phyloP scores from a whole-genome alignment of 202 grass and related monocot genomes.

The Thinopyrum obtusiflorum region DNA sequence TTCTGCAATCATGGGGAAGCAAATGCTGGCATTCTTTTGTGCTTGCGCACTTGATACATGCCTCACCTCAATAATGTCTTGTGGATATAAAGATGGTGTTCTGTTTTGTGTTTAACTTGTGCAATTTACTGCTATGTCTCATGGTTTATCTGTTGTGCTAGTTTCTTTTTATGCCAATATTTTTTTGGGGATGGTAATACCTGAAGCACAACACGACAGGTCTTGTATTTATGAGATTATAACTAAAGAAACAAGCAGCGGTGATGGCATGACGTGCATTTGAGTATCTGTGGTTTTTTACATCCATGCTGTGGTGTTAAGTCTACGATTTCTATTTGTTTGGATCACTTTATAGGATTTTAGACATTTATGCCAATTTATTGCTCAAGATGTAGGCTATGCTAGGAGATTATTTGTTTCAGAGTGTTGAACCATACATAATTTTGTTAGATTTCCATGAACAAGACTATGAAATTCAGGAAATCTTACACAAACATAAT shows the following conservation, averaged over 20 bases:
- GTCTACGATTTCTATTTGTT: neutral
- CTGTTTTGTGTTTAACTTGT: neutral
- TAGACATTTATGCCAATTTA: neutral
- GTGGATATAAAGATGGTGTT: neutral
- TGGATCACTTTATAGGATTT: neutral
- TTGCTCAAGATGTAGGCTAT: neutral
- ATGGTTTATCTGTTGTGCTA: neutral
- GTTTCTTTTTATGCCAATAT: neutral
- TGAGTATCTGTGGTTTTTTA: neutral
- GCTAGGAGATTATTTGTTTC: neutral
- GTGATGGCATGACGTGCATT: neutral
- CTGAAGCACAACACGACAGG: neutral
- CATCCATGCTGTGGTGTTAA: neutral
- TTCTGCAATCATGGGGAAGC: neutral
- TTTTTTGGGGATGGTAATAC: neutral
- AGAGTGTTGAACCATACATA: neutral
- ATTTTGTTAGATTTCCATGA: too few species aligned
- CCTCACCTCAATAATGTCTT: neutral
- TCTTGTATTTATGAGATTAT: neutral
- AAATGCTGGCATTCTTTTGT: neutral
- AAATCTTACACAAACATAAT: neutral
- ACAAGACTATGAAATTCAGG: neutral
- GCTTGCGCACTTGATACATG: neutral
- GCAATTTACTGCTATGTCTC: neutral
- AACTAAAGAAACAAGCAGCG: neutral